A percentile compares a stretch with the other conserved stretches of the same genome.
Evolutionary conservation across 441 rosid genomes (phyloP).

Genomic region (Manihot esculenta): DNA sequence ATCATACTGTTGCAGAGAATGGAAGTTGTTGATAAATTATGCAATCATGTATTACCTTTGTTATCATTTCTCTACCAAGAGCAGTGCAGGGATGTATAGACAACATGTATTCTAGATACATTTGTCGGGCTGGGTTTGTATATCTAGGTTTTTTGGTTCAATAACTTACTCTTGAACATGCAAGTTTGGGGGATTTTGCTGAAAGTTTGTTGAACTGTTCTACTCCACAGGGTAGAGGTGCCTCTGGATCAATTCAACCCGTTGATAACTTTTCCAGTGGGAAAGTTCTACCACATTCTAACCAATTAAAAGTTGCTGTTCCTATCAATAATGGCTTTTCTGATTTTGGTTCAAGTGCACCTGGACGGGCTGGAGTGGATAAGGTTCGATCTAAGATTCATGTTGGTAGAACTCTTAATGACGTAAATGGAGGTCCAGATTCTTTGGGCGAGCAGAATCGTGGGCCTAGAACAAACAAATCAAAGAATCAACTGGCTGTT

Average conservation of each 20-base stretch:
- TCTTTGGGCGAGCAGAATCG: conserved; percentile 56
- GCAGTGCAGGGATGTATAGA: background rate
- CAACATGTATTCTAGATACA: background rate
- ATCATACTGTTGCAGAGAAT: background rate
- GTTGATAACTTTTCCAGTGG: conserved; percentile 43
- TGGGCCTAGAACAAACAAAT: conserved; percentile 56
- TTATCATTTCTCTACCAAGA: background rate
- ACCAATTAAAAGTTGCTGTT: conserved; percentile 41
- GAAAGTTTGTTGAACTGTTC: conserved; percentile 14
- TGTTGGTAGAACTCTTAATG: conserved; percentile 37
- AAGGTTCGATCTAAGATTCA: conserved; percentile 47
- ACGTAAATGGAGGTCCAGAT: conserved; percentile 39
- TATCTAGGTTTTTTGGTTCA: background rate
- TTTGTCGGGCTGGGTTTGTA: background rate
- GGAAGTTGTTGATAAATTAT: background rate
- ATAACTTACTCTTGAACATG: background rate
- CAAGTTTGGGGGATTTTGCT: background rate
- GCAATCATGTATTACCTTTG: background rate
- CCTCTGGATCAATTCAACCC: conserved; percentile 48
- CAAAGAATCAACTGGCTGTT: conserved; percentile 54
- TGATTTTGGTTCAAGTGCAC: conserved; percentile 42
- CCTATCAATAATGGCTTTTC: conserved; percentile 42
- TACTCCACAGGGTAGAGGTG: conserved; percentile 54
- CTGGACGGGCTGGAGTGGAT: conserved; percentile 38
- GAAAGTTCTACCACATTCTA: conserved; percentile 43